These are phyloP conservation scores for Aspergillus olivimuriae DNA, from an alignment of 495 filamentous ascomycete species.

Conservation along the genomic window DNA sequence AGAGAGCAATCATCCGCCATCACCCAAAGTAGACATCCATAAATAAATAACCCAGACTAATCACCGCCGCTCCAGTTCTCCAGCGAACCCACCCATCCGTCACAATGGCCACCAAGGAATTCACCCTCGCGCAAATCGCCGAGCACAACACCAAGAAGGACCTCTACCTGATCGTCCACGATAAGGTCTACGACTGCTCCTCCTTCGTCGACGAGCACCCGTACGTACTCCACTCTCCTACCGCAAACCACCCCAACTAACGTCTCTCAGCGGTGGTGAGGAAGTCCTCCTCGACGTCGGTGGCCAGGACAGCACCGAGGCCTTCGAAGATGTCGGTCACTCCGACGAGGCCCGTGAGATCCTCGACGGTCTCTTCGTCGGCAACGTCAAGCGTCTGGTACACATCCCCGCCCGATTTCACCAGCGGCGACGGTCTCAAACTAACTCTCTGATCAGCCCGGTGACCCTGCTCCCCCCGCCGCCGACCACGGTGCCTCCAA, in stretches of 20 bases:
- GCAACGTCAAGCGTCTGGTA: slow-evolving; percentile 82
- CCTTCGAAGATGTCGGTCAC: slow-evolving; percentile 99
- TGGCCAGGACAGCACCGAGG: slow-evolving; percentile 95
- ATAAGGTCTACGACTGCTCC: slow-evolving; percentile 86
- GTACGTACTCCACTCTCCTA: slow-evolving; percentile 53
- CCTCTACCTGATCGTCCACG: slow-evolving; percentile 84
- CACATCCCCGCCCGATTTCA: slow-evolving; percentile 16
- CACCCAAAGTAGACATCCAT: too few relatives aligned
- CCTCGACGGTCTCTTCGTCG: slow-evolving; percentile 71
- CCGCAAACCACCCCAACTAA: slow-evolving; percentile 7
- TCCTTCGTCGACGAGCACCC: slow-evolving; percentile 98
- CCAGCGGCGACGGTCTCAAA: slow-evolving; percentile 3
- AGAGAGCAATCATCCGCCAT: too few relatives aligned
- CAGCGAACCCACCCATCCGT: too few relatives aligned
- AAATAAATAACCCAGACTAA: too few relatives aligned
- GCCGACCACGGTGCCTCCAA: slow-evolving; percentile 43
- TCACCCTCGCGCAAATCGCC: slow-evolving; percentile 79
- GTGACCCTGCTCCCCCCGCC: slow-evolving; percentile 72
- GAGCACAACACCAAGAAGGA: slow-evolving; percentile 95
- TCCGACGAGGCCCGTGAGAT: slow-evolving; percentile 97
- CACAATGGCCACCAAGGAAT: slow-evolving; percentile 42
- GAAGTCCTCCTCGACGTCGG: slow-evolving; percentile 95
- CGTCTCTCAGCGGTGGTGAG: slow-evolving; percentile 76
- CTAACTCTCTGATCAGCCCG: slow-evolving; percentile 49
- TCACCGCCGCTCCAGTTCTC: too few relatives aligned